A percentile compares a stretch with the other conserved stretches of the same genome.
Conservation (phyloP, 371 early-diverging fungal genomes). For the Rhizomucor miehei region DNA sequence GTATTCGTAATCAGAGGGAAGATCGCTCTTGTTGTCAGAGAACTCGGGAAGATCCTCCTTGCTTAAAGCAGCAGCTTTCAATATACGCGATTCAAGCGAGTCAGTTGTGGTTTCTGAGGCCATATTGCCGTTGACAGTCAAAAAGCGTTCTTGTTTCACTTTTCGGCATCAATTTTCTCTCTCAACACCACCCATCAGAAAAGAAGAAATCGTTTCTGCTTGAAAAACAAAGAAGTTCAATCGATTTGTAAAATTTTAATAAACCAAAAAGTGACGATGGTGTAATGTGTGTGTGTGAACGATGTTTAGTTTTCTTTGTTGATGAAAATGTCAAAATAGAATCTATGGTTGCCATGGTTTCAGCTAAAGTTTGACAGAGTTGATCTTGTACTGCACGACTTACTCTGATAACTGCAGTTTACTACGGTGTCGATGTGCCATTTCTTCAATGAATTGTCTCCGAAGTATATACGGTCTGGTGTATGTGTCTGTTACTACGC, state of each 20-base stretch:
- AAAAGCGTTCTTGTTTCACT: no score
- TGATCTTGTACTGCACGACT: conserved; percentile 8
- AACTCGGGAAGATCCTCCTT: conserved; percentile 46
- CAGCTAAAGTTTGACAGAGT: not conserved
- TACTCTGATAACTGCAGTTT: conserved; percentile 52
- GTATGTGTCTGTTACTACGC: conserved; percentile 54
- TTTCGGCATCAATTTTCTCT: no score
- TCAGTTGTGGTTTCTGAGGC: no score
- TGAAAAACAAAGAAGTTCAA: no score
- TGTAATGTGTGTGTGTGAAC: no score
- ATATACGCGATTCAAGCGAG: conserved; percentile 33
- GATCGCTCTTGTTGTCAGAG: conserved; percentile 56
- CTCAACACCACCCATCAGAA: no score
- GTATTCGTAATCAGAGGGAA: conserved; percentile 63
- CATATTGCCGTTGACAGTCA: no score
- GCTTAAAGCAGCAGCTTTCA: conserved; percentile 19
- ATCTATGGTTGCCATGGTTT: not conserved
- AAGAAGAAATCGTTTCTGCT: no score
- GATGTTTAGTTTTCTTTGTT: not conserved
- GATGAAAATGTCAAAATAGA: not conserved
- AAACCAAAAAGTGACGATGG: no score
- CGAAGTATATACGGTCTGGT: conserved; percentile 56
- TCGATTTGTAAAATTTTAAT: no score
- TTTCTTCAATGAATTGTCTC: conserved; percentile 57
- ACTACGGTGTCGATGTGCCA: conserved; percentile 48